phyloP scores from a whole-genome alignment of 352 stramenopile genomes.

The Pythium aristosporum region DNA sequence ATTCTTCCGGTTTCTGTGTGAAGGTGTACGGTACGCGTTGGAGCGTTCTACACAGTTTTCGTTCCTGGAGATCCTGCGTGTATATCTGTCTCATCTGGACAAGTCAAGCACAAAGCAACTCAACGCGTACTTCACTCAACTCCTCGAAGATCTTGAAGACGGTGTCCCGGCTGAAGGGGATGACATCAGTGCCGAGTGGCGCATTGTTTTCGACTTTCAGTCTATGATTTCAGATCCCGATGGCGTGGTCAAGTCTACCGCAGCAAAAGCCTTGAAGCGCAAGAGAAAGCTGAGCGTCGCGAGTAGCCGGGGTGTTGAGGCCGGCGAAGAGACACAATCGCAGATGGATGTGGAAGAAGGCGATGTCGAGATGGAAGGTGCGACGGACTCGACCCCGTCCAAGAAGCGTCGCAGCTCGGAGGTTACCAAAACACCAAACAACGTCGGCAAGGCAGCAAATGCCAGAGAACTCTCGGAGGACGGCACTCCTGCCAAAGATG shows the following conservation, averaged over 20 bases:
- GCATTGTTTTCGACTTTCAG: constrained; percentile 69
- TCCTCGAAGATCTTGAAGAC: constrained; percentile 40
- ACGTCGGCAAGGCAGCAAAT: neutral
- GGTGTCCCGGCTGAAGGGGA: constrained; percentile 44
- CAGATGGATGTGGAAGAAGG: constrained; percentile 10
- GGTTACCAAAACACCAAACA: neutral
- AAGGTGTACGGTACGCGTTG: constrained; percentile 76
- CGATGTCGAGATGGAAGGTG: constrained; percentile 1
- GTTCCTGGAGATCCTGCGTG: constrained; percentile 69
- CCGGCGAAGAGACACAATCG: constrained; percentile 9
- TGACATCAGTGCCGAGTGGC: constrained; percentile 48
- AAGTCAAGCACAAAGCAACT: constrained; percentile 59
- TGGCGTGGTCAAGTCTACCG: constrained; percentile 18
- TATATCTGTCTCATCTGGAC: constrained; percentile 76
- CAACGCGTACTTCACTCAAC: constrained; percentile 65
- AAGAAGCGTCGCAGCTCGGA: neutral
- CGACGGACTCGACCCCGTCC: neutral
- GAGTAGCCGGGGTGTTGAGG: constrained; percentile 4
- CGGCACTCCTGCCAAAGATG: neutral
- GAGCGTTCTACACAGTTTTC: constrained; percentile 54
- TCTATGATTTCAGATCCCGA: constrained; percentile 24
- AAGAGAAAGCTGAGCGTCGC: constrained; percentile 17
- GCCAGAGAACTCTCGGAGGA: neutral
- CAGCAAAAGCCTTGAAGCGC: constrained; percentile 19
- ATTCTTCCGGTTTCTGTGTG: constrained; percentile 82